Conservation (phyloP, 2,329 filamentous ascomycete genomes). For the Alternaria consortialis region DNA sequence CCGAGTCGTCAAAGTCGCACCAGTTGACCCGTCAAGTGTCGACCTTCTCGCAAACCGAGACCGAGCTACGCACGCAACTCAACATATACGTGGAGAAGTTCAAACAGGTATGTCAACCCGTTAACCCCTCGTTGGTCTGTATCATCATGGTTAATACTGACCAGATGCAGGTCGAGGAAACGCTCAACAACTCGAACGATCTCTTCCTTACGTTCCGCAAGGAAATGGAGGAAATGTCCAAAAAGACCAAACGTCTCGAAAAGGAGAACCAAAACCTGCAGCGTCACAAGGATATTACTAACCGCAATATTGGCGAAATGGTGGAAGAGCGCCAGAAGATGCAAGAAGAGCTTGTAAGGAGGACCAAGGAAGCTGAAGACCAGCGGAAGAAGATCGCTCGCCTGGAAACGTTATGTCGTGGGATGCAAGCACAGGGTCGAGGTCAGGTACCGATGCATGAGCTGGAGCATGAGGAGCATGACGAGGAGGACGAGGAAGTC, state of each 20-base stretch:
- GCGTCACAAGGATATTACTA: conserved; percentile 91
- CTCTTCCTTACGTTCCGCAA: conserved; percentile 96
- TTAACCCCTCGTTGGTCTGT: conserved; percentile 32
- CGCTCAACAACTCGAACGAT: conserved; percentile 97
- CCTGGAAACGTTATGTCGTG: conserved; percentile 91
- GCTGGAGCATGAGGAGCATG: conserved; percentile 49
- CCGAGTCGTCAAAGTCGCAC: conserved; percentile 79
- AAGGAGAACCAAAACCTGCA: conserved; percentile 94
- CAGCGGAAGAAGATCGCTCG: conserved; percentile 88
- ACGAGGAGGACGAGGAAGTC: conserved; percentile 65
- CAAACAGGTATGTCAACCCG: conserved; percentile 78
- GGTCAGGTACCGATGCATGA: conserved; percentile 67
- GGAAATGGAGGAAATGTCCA: conserved; percentile 99
- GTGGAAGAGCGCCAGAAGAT: conserved; percentile 86
- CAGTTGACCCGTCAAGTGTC: conserved; percentile 91
- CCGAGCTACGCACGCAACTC: conserved; percentile 90
- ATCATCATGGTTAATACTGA: conserved; percentile 56
- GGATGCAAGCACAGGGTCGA: conserved; percentile 94
- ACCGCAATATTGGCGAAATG: conserved; percentile 96
- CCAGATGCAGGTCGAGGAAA: conserved; percentile 89
- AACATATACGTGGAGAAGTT: conserved; percentile 99
- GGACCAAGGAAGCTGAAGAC: conserved; percentile 78
- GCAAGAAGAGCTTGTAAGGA: conserved; percentile 76
- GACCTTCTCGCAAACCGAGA: conserved; percentile 95
- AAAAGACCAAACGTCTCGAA: conserved; percentile 95